Evolutionary conservation across 164 flowering plant species (phyloP).

Genomic region (Kingdonia uniflora): DNA sequence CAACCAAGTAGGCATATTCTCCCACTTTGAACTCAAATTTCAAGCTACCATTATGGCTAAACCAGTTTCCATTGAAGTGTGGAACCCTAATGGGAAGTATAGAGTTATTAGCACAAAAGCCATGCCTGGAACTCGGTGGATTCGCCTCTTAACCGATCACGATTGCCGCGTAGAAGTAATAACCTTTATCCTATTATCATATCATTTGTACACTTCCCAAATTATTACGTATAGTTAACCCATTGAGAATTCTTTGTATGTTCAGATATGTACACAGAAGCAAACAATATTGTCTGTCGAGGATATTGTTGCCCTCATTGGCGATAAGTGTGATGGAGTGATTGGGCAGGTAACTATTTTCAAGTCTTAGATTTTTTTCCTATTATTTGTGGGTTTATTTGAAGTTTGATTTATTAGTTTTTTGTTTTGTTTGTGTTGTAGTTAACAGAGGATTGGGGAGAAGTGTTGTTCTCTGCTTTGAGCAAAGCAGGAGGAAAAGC

Average conservation of each 20-base stretch:
- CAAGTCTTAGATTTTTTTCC: not conserved
- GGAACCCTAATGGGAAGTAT: slow-evolving; percentile 88
- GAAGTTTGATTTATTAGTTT: slow-evolving; percentile 1
- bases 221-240: too few species aligned
- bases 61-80: slow-evolving; percentile 77
- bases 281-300: slow-evolving; percentile 92
- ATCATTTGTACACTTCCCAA: too few species aligned
- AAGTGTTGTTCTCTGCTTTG: slow-evolving; percentile 76
- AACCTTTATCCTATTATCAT: not conserved
- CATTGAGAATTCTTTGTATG: slow-evolving; percentile 1
- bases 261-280: slow-evolving; percentile 78
- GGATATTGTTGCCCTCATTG: slow-evolving; percentile 78
- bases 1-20: too few species aligned
- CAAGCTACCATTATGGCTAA: slow-evolving; percentile 45
- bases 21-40: too few species aligned
- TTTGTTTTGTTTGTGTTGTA: slow-evolving; percentile 12
- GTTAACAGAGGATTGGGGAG: slow-evolving; percentile 98
- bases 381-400: not conserved
- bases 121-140: slow-evolving; percentile 98
- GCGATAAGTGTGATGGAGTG: slow-evolving; percentile 86
- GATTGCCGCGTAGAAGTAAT: slow-evolving; percentile 87
- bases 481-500: slow-evolving; percentile 92
- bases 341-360: slow-evolving; percentile 66
- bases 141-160: slow-evolving; percentile 71
- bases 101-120: slow-evolving; percentile 91